Conservation (phyloP, 768 basidiomycete genomes). For the Leccinum obscurum region DNA sequence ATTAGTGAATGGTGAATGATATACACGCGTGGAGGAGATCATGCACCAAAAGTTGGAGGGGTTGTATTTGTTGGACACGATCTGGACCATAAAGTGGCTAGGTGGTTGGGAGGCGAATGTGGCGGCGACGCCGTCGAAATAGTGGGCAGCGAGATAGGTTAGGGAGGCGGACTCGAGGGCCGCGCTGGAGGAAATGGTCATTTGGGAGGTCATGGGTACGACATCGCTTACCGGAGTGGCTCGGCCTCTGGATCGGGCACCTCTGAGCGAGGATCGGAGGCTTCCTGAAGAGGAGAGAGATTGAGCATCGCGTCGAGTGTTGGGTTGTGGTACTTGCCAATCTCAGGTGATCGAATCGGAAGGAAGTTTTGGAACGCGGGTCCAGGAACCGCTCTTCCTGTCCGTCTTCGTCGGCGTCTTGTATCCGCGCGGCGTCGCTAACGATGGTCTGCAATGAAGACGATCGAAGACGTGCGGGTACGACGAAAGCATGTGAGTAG, state of each 20-base stretch:
- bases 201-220: background rate
- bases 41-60: slow-evolving; percentile 86
- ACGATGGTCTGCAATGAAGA: slow-evolving; percentile 66
- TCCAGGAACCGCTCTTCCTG: slow-evolving; percentile 77
- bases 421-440: slow-evolving; percentile 65
- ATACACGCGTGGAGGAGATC: background rate
- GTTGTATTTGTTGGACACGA: slow-evolving; percentile 90
- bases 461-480: background rate
- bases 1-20: background rate
- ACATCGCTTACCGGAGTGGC: slow-evolving; percentile 62
- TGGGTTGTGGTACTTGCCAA: slow-evolving; percentile 53
- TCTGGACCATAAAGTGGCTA: slow-evolving; percentile 61
- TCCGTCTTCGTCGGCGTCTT: slow-evolving; percentile 40
- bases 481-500: background rate
- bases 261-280: slow-evolving; percentile 66
- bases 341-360: slow-evolving; percentile 72
- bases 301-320: background rate
- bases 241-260: slow-evolving; percentile 68
- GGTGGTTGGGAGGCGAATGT: slow-evolving; percentile 54
- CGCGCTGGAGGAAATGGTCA: slow-evolving; percentile 41
- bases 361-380: slow-evolving; percentile 58
- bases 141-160: slow-evolving; percentile 79
- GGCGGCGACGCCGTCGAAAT: slow-evolving; percentile 72
- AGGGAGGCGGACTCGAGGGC: slow-evolving; percentile 69
- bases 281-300: slow-evolving; percentile 66